Evolutionary conservation across 164 flowering plant species (phyloP).

Genomic region (Vitis amurensis): DNA sequence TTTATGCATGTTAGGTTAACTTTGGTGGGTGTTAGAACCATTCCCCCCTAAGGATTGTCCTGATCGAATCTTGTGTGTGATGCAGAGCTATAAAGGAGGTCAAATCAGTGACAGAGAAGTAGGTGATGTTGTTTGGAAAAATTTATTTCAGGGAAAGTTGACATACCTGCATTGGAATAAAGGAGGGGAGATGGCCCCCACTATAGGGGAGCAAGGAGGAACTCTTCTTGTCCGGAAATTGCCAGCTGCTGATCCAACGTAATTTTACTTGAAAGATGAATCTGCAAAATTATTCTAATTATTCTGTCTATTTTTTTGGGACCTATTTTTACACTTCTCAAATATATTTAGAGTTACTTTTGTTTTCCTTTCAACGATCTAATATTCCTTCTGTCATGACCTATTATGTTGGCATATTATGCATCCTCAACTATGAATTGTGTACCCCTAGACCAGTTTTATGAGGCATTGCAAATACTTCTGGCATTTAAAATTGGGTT

Average conservation of each 20-base stretch:
- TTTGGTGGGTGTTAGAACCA: background rate
- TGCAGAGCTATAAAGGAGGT: slow-evolving; percentile 62
- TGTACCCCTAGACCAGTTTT: too few species aligned
- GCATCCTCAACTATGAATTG: too few species aligned
- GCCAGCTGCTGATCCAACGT: slow-evolving; percentile 69
- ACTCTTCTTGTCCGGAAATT: slow-evolving; percentile 91
- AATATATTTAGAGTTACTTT: background rate
- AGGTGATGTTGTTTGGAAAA: slow-evolving; percentile 48
- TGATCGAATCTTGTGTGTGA: slow-evolving; percentile 4
- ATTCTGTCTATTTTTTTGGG: background rate
- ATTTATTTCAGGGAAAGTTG: slow-evolving; percentile 68
- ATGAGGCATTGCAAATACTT: too few species aligned
- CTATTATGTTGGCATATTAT: too few species aligned
- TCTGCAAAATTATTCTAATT: background rate
- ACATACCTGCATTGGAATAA: slow-evolving; percentile 81
- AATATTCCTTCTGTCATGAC: background rate
- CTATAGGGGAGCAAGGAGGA: slow-evolving; percentile 53
- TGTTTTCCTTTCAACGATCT: background rate
- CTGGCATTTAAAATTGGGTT: too few species aligned
- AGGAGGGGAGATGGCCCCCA: slow-evolving; percentile 84
- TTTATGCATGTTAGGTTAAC: too few species aligned
- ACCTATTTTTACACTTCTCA: background rate
- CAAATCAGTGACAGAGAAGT: slow-evolving; percentile 48
- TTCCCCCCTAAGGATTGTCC: background rate
- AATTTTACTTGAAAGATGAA: slow-evolving; percentile 18